Conservation (phyloP, 495 filamentous ascomycete species). For the Neohortaea acidophila region DNA sequence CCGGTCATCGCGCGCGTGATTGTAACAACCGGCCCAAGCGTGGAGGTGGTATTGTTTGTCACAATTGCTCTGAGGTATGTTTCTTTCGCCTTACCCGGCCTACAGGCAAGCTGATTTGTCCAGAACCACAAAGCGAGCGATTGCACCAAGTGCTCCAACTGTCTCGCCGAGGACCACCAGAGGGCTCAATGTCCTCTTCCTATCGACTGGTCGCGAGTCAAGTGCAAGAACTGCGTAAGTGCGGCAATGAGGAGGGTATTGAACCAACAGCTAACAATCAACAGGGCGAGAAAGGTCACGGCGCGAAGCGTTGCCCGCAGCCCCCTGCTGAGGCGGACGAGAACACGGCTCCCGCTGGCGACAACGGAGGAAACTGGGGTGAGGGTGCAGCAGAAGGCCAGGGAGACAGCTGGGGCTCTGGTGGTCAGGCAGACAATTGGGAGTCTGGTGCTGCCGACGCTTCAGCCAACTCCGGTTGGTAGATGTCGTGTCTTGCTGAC, state of each 20-base stretch:
- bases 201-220: conserved; percentile 56
- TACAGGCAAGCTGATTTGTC: conserved; percentile 29
- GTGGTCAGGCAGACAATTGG: no score
- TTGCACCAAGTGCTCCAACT: conserved; percentile 51
- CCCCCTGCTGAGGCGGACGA: conserved; percentile 27
- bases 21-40: conserved; percentile 34
- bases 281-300: conserved; percentile 62
- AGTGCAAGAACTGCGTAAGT: conserved; percentile 65
- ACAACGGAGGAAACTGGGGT: conserved; percentile 1
- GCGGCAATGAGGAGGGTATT: no score
- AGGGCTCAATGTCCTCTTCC: conserved; percentile 62
- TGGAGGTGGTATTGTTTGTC: conserved; percentile 47
- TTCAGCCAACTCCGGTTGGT: no score
- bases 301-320: conserved; percentile 43
- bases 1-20: conserved; percentile 56
- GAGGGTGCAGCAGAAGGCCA: no score
- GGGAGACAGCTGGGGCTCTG: no score
- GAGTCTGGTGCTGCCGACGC: no score
- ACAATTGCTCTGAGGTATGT: conserved; percentile 54
- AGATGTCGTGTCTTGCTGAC: no score
- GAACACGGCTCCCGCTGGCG: conserved; percentile 21
- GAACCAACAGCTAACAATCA: no score
- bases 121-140: conserved; percentile 30
- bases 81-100: conserved; percentile 33
- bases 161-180: conserved; percentile 54